Evolutionary conservation across 2,329 filamentous ascomycete species (phyloP).

Genomic region (Emergomyces orientalis): DNA sequence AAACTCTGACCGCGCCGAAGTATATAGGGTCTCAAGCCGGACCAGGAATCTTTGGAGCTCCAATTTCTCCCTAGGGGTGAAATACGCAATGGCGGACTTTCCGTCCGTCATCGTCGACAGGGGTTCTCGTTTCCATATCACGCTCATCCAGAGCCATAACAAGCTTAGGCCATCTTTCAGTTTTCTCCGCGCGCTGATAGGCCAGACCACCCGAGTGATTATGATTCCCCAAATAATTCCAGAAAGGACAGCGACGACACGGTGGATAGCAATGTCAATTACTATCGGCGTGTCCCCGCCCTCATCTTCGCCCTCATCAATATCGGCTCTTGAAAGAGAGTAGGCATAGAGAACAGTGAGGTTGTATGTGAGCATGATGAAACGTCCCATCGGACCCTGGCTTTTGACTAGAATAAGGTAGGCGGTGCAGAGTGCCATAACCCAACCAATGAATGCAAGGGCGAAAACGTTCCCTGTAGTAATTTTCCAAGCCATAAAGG

Average conservation of each 20-base stretch:
- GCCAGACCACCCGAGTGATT: conserved; percentile 83
- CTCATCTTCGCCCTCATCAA: conserved; percentile 75
- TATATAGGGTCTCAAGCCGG: conserved; percentile 63
- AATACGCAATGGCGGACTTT: conserved; percentile 55
- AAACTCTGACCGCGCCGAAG: conserved; percentile 72
- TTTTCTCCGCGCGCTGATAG: conserved; percentile 79
- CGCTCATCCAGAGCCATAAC: conserved; percentile 87
- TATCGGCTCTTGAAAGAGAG: conserved; percentile 69
- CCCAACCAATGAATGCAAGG: conserved; percentile 71
- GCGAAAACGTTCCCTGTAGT: conserved; percentile 63
- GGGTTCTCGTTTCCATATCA: conserved; percentile 93
- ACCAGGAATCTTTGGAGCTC: conserved; percentile 71
- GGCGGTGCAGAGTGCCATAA: conserved; percentile 74
- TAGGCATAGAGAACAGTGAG: conserved; percentile 91
- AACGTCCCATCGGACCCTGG: conserved; percentile 83
- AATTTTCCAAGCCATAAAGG: conserved; percentile 67
- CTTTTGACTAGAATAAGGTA: conserved; percentile 78
- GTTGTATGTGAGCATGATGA: conserved; percentile 93
- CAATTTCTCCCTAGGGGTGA: conserved; percentile 78
- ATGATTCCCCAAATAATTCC: conserved; percentile 90
- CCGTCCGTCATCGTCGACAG: conserved; percentile 61
- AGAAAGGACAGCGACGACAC: conserved; percentile 73
- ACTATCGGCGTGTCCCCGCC: conserved; percentile 77
- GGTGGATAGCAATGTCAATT: conserved; percentile 75
- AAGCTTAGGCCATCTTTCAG: conserved; percentile 81